A percentile compares a stretch with the other conserved stretches of the same genome.
Conservation (phyloP, 768 basidiomycete species). For the Filobasidium wieringae region DNA sequence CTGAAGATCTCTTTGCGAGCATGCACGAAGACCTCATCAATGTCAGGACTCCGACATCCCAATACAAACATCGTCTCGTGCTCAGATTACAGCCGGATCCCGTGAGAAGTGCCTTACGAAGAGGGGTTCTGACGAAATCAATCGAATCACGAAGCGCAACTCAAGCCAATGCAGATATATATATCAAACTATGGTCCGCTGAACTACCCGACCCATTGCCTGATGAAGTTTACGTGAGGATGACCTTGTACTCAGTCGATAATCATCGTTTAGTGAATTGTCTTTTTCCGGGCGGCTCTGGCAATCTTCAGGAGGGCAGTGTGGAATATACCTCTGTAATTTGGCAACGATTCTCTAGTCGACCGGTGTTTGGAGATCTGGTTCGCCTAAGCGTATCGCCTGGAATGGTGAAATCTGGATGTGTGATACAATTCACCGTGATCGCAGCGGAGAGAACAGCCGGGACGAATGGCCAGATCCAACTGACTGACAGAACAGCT, state of each 20-base stretch:
- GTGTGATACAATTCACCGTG: neutral
- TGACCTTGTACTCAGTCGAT: neutral
- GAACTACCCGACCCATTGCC: neutral
- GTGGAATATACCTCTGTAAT: neutral
- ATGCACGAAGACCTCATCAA: neutral
- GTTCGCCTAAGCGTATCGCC: neutral
- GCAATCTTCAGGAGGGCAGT: neutral
- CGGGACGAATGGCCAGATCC: neutral
- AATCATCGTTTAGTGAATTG: neutral
- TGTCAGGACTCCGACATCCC: too few species aligned
- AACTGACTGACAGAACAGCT: neutral
- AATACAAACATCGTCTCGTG: too few species aligned
- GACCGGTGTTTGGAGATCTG: neutral
- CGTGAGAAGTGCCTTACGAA: too few species aligned
- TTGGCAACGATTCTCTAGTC: neutral
- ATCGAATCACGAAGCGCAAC: too few species aligned
- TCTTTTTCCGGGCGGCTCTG: neutral
- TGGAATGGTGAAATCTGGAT: neutral
- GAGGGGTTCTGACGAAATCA: too few species aligned
- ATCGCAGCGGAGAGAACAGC: neutral
- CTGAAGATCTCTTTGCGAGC: neutral
- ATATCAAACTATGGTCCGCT: neutral
- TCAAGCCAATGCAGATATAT: neutral
- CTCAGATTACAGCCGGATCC: too few species aligned
- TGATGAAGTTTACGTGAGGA: neutral